Base-by-base conservation (phyloP, 73 alveolate species). In the Paramecium octaurelia region DNA sequence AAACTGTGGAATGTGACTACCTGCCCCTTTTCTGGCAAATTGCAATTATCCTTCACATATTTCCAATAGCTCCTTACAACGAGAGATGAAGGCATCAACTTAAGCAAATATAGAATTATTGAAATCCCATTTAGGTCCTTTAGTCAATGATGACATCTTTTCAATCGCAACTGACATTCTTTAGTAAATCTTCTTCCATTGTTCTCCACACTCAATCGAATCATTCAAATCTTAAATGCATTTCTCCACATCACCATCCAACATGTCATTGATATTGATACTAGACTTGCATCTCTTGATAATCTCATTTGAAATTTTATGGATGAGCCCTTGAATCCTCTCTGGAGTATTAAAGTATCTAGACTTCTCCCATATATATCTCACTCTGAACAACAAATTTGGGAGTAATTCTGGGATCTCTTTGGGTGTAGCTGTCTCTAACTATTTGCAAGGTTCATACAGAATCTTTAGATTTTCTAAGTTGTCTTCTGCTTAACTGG, bases 81-180 rank as follows among this genome's bases (percentile, higher is more conserved):
- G 95, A 91, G 98, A 97, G 92, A 98, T 99, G 94, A 99, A 99
- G 11, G 99, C 99, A 92, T 99, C 99, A 88, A 98, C 96, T 95
- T 99, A 99, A 84, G 99, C 99, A 92, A 98, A 99, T 75, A 99
- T 98, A 21, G 99, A 98, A 71, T 99, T 99, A 71, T 98, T 95
- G 46, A 93, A 68, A 85, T 93, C 97, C 69, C 96, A 93, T 36
- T 93, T 94, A 95, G 97, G 93, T 42, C 86, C 85, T 58, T 87
- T 86, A 42, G 76, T 73, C 44, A 93, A 85, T 27, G 93, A 40
- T 12, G 95, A 77, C 69, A 76, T 68, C 85, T 95, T 95, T 92
- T 89, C 94, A 31, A 95, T 95, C 42, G 95, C 86, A 10, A 76
- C 85, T 69, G 93, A 87, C 10, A 96, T 92, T 83, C 92, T 80